A percentile compares a stretch with the other conserved stretches of the same genome.
phyloP scores from a whole-genome alignment of 176 grass and related monocot species.

The Oropetium thomaeum region DNA sequence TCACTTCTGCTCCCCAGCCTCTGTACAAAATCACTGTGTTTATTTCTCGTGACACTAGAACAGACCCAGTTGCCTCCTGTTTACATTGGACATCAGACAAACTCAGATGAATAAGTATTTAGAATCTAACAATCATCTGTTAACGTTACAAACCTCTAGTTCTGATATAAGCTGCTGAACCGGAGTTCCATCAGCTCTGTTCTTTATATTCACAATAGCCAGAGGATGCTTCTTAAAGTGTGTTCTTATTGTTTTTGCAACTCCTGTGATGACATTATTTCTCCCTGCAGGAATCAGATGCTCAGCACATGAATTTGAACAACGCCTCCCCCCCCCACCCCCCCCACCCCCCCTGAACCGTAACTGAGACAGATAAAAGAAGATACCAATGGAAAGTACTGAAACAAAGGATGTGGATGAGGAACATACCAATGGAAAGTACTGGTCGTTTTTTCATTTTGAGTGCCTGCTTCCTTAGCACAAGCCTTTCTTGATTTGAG shows the following conservation, averaged over 20 bases:
- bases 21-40: conserved; percentile 95
- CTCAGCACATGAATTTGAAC: conserved; percentile 2
- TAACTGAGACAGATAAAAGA: neutral
- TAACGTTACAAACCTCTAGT: conserved; percentile 62
- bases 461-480: conserved; percentile 91
- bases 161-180: conserved; percentile 72
- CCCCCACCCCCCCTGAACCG: neutral
- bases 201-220: conserved; percentile 93
- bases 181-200: conserved; percentile 72
- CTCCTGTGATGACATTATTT: conserved; percentile 77
- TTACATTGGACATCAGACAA: conserved; percentile 19
- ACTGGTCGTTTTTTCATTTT: conserved; percentile 76
- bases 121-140: neutral
- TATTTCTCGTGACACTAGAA: conserved; percentile 76
- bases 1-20: conserved; percentile 62
- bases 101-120: conserved; percentile 5
- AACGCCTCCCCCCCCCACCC: no score
- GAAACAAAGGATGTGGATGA: no score
- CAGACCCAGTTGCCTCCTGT: conserved; percentile 72
- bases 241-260: conserved; percentile 85
- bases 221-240: conserved; percentile 92
- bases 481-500: conserved; percentile 86
- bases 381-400: conserved; percentile 37
- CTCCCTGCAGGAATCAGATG: conserved; percentile 63
- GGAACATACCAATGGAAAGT: conserved; percentile 64